A percentile compares a stretch with the other conserved stretches of the same genome.
phyloP scores from a whole-genome alignment of 331 rosid species.

The Cydonia oblonga region DNA sequence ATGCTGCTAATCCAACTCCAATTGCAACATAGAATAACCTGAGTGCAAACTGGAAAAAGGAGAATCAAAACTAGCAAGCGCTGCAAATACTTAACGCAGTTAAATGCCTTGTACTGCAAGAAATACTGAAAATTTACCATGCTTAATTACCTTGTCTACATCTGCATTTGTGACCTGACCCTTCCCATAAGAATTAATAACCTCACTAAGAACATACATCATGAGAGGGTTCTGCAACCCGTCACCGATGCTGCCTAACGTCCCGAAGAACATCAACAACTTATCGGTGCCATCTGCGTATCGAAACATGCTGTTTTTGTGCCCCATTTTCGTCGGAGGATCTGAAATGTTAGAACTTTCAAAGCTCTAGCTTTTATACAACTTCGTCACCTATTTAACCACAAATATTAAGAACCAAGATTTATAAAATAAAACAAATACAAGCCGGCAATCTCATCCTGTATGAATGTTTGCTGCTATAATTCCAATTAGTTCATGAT shows the following conservation, averaged over 20 bases:
- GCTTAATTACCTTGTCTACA: conserved; percentile 59
- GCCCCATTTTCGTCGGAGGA: conserved; percentile 31
- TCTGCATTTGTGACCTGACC: conserved; percentile 29
- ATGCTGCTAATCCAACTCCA: conserved; percentile 75
- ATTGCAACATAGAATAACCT: conserved; percentile 58
- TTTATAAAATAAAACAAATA: neutral
- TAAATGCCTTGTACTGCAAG: neutral
- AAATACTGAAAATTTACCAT: neutral
- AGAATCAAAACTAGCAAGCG: conserved; percentile 3
- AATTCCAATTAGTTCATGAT: neutral
- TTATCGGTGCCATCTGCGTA: conserved; percentile 67
- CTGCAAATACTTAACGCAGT: neutral
- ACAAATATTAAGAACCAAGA: neutral
- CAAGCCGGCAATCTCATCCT: conserved; percentile 11
- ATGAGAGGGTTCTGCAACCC: conserved; percentile 76
- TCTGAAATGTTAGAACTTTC: neutral
- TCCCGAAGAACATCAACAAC: conserved; percentile 67
- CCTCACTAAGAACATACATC: conserved; percentile 78
- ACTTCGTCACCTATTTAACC: conserved; percentile 8
- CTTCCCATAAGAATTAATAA: conserved; percentile 62
- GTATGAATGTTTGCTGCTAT: conserved; percentile 1
- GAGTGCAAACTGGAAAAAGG: conserved; percentile 51
- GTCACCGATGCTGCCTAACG: conserved; percentile 78
- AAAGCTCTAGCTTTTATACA: neutral
- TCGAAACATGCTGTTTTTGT: conserved; percentile 45